Conservation (phyloP, 768 basidiomycete genomes). For the Collybia sp. region DNA sequence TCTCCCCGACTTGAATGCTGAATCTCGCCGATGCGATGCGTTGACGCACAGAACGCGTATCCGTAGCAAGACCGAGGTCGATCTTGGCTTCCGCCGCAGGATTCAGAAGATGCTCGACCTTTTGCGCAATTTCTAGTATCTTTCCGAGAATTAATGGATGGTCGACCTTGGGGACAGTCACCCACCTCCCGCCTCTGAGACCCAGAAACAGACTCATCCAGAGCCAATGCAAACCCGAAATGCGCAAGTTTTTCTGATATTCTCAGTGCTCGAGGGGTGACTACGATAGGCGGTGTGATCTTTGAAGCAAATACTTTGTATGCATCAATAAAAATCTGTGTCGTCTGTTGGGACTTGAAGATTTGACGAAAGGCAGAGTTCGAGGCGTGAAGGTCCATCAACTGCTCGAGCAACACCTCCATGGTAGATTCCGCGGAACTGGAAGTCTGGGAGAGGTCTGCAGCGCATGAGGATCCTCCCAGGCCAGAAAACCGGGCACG, state of each 20-base stretch:
- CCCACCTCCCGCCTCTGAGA: constrained; percentile 72
- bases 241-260: constrained; percentile 70
- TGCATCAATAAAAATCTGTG: constrained; percentile 61
- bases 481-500: constrained; percentile 6
- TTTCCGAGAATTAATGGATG: constrained; percentile 6
- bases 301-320: constrained; percentile 51
- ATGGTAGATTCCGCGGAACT: constrained; percentile 31
- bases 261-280: constrained; percentile 42
- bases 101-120: constrained; percentile 47
- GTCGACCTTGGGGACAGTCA: background rate
- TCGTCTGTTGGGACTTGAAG: constrained; percentile 69
- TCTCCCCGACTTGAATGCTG: constrained; percentile 60
- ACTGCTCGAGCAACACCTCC: constrained; percentile 61
- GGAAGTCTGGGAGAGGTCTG: constrained; percentile 4
- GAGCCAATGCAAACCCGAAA: constrained; percentile 61
- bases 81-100: constrained; percentile 44
- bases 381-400: constrained; percentile 65
- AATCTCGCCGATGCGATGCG: constrained; percentile 52
- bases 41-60: constrained; percentile 47
- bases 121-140: constrained; percentile 58
- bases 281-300: constrained; percentile 27
- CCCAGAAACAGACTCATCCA: constrained; percentile 56
- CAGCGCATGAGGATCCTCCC: background rate
- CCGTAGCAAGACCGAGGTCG: constrained; percentile 47
- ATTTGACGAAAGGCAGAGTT: constrained; percentile 64